Percentiles rank a stretch among this genome's conserved stretches.
Conservation (phyloP, 768 basidiomycete genomes). For the Hericium erinaceus region DNA sequence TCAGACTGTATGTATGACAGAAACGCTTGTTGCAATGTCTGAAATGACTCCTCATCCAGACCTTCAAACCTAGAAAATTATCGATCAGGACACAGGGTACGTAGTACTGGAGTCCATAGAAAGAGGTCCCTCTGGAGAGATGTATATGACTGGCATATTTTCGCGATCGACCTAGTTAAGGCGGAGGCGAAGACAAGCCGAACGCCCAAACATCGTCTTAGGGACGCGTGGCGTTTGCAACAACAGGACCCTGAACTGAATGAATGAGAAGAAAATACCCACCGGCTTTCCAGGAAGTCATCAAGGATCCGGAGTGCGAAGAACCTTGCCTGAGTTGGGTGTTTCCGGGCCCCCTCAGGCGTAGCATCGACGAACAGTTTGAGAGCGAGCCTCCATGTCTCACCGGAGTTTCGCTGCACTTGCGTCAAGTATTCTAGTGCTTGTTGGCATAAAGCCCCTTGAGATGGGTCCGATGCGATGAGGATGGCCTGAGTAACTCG, state of each 20-base stretch:
- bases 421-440: conserved; percentile 76
- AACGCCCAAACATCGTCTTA: too few species aligned
- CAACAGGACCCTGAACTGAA: neutral
- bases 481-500: conserved; percentile 77
- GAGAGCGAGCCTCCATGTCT: conserved; percentile 76
- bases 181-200: too few species aligned
- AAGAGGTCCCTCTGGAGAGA: too few species aligned
- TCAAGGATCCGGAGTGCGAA: conserved; percentile 74
- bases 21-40: conserved; percentile 65
- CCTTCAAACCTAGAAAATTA: conserved; percentile 38
- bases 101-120: neutral
- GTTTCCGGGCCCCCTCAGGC: conserved; percentile 53
- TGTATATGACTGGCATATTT: too few species aligned
- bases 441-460: conserved; percentile 67
- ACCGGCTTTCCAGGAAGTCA: conserved; percentile 78
- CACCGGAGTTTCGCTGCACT: conserved; percentile 65
- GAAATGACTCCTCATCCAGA: conserved; percentile 62
- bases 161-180: too few species aligned
- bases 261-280: conserved; percentile 23
- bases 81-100: neutral
- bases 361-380: conserved; percentile 59
- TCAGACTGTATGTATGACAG: conserved; percentile 81
- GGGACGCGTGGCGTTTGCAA: too few species aligned
- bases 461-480: conserved; percentile 77
- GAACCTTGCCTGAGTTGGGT: conserved; percentile 67